These are phyloP conservation scores for Thymus quinquecostatus DNA, from an alignment of 257 asterid genomes.

Conservation along the genomic window DNA sequence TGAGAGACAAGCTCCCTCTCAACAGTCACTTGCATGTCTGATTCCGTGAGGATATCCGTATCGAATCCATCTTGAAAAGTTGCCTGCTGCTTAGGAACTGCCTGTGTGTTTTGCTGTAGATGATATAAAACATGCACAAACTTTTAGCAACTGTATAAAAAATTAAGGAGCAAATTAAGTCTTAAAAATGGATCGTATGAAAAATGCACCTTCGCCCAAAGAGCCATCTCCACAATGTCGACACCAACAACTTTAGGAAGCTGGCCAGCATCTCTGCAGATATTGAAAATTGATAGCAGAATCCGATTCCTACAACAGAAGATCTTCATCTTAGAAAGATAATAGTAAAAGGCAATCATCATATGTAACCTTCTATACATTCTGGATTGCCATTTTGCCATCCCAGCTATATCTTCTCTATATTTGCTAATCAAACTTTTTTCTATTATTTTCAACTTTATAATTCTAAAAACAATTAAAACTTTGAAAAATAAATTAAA, in stretches of 20 bases:
- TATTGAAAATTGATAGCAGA: conserved; percentile 62
- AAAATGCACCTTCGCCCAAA: conserved; percentile 94
- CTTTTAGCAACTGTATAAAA: conserved; percentile 4
- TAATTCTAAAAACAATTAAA: background rate
- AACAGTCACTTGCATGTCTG: conserved; percentile 85
- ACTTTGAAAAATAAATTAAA: background rate
- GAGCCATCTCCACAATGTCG: conserved; percentile 99
- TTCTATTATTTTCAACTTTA: background rate
- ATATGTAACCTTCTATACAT: background rate
- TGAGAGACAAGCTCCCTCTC: conserved; percentile 97
- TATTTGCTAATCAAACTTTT: too few relatives aligned
- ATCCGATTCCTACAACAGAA: conserved; percentile 34
- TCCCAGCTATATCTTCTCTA: background rate
- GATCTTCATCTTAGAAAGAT: conserved; percentile 5
- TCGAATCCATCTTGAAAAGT: conserved; percentile 53
- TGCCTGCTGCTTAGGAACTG: conserved; percentile 59
- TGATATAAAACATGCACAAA: conserved; percentile 28
- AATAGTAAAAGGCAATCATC: background rate
- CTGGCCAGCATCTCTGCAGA: conserved; percentile 82
- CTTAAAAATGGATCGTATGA: conserved; percentile 9
- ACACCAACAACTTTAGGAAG: conserved; percentile 96
- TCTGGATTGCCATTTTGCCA: background rate
- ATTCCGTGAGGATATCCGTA: conserved; percentile 41
- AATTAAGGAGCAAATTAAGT: background rate
- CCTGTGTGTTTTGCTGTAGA: conserved; percentile 76